phyloP scores from a whole-genome alignment of 768 basidiomycete species.

The Mycena vitilis region DNA sequence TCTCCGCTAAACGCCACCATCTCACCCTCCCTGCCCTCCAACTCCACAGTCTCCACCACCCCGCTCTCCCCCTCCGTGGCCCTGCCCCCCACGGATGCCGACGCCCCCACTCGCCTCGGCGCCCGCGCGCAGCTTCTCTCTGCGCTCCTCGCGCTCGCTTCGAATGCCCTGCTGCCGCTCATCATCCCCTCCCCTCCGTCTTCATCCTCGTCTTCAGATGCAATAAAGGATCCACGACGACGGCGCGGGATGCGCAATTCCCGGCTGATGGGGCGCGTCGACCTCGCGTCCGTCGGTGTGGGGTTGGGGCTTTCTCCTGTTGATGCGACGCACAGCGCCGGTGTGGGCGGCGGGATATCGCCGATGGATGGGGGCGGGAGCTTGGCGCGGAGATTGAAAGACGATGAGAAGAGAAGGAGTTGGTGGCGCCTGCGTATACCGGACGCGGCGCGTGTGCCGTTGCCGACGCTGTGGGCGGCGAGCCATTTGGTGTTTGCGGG shows the following conservation, averaged over 20 bases:
- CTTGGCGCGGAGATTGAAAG: constrained; percentile 1
- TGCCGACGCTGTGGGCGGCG: constrained; percentile 82
- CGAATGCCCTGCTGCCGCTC: constrained; percentile 80
- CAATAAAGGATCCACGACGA: neutral
- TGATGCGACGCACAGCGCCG: no score
- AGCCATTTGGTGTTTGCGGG: constrained; percentile 79
- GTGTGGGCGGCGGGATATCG: neutral
- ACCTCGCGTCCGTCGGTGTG: neutral
- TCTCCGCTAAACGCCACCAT: neutral
- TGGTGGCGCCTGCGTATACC: constrained; percentile 45
- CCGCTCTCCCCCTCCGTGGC: constrained; percentile 6
- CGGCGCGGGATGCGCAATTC: constrained; percentile 21
- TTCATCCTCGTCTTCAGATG: neutral
- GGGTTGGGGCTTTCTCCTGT: no score
- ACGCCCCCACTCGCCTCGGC: constrained; percentile 72
- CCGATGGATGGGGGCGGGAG: neutral
- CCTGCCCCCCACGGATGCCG: constrained; percentile 67
- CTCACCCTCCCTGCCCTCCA: constrained; percentile 15
- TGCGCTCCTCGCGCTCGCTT: constrained; percentile 72
- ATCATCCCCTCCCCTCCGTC: constrained; percentile 54
- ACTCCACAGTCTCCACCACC: neutral
- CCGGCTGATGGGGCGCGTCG: constrained; percentile 22
- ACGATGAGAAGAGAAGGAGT: constrained; percentile 26
- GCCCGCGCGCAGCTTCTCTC: constrained; percentile 86
- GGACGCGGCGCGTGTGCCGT: constrained; percentile 64